Conservation (phyloP, 2,329 filamentous ascomycete species). For the Lizonia empirigonia region DNA sequence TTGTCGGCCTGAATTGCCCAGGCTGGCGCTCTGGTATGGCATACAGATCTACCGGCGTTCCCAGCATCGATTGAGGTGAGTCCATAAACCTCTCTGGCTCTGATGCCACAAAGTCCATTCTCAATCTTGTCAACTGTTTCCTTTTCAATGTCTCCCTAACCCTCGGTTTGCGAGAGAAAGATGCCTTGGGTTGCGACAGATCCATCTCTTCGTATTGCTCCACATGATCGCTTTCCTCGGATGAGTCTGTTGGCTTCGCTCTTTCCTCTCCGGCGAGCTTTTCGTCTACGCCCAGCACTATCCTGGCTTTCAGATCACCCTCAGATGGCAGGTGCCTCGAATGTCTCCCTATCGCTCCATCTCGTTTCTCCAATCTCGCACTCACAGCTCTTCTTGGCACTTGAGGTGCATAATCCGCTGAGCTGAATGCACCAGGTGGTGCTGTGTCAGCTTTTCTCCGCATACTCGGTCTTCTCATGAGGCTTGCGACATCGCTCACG, state of each 20-base stretch:
- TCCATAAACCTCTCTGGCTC: conserved; percentile 22
- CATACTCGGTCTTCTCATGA: conserved; percentile 18
- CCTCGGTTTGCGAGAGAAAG: conserved; percentile 31
- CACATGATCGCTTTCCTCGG: background rate
- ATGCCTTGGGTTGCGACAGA: conserved; percentile 4
- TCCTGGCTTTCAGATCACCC: conserved; percentile 9
- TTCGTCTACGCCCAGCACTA: background rate
- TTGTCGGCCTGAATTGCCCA: conserved; percentile 14
- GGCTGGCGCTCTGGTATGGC: conserved; percentile 12
- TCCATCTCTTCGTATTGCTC: conserved; percentile 9
- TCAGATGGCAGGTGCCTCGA: conserved; percentile 7
- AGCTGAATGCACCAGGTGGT: conserved; percentile 22
- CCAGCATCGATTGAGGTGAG: conserved; percentile 37
- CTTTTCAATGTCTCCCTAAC: conserved; percentile 29
- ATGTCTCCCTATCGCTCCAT: conserved; percentile 5
- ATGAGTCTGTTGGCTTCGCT: background rate
- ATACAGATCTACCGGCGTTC: conserved; percentile 42
- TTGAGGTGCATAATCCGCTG: conserved; percentile 19
- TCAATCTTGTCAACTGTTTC: conserved; percentile 31
- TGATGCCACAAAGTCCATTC: conserved; percentile 30
- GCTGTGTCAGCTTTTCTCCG: conserved; percentile 29
- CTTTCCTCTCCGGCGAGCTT: background rate
- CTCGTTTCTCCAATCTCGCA: conserved; percentile 21
- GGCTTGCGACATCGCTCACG: conserved; percentile 14
- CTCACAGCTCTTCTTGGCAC: conserved; percentile 38